Conservation (phyloP, 2,329 filamentous ascomycete species). For the Paraphoma sp. region DNA sequence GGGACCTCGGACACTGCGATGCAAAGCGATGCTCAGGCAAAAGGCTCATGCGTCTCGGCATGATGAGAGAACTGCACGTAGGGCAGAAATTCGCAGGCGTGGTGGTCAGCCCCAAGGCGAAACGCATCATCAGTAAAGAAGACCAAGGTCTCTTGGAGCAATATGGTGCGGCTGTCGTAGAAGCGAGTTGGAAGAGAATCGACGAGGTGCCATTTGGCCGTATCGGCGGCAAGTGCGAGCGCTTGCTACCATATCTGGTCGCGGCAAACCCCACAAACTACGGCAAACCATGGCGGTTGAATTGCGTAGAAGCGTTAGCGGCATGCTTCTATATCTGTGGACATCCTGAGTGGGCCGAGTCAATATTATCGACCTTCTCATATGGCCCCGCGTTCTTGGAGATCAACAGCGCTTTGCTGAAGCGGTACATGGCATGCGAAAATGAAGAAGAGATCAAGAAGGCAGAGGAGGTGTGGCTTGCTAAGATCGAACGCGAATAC, state of each 20-base stretch:
- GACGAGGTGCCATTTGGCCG: conserved; percentile 88
- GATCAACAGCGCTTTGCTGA: conserved; percentile 84
- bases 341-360: conserved; percentile 86
- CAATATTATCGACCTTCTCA: conserved; percentile 81
- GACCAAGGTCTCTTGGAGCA: conserved; percentile 83
- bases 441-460: conserved; percentile 84
- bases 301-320: conserved; percentile 93
- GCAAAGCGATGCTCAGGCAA: conserved; percentile 97
- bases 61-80: conserved; percentile 91
- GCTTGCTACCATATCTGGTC: conserved; percentile 85
- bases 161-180: conserved; percentile 92
- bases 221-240: conserved; percentile 92
- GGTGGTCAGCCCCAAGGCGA: conserved; percentile 94
- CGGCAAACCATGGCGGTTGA: conserved; percentile 90
- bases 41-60: conserved; percentile 85
- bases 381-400: conserved; percentile 89
- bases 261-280: conserved; percentile 98
- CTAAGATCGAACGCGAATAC: conserved; percentile 88
- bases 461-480: conserved; percentile 86
- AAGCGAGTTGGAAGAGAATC: conserved; percentile 95
- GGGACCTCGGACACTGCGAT: conserved; percentile 98
- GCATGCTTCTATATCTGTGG: conserved; percentile 94
- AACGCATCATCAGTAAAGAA: conserved; percentile 80
- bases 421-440: conserved; percentile 82
- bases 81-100: conserved; percentile 92